These are phyloP conservation scores for Scenedesmus sp. DNA, from an alignment of 163 green algal genomes.

Conservation along the genomic window DNA sequence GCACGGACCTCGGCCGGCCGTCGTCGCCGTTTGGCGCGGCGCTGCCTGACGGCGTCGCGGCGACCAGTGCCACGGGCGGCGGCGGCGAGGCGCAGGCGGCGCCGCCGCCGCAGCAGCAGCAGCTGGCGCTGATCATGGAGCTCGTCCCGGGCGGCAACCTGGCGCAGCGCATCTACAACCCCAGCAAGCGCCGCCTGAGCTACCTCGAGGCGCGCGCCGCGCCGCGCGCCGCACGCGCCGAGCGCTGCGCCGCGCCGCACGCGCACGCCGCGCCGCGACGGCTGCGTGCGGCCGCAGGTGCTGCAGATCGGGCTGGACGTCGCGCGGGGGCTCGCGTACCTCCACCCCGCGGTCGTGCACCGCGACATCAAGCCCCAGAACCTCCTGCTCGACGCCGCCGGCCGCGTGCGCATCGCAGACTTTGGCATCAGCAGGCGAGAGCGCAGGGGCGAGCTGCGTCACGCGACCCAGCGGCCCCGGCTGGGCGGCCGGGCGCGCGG, in stretches of 20 bases:
- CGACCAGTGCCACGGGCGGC: too few species aligned
- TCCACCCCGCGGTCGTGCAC: conserved; percentile 76
- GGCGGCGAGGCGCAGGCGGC: neutral
- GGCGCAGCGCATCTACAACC: conserved; percentile 72
- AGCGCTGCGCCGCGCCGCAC: neutral
- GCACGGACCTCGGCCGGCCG: too few species aligned
- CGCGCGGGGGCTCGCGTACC: conserved; percentile 68
- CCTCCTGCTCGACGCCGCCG: conserved; percentile 69
- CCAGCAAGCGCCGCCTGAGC: conserved; percentile 54
- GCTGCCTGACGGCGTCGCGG: too few species aligned
- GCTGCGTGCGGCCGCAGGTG: conserved; percentile 23
- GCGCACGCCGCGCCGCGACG: neutral
- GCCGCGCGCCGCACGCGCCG: neutral
- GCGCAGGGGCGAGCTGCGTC: neutral
- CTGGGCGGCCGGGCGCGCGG: too few species aligned
- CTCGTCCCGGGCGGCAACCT: conserved; percentile 73
- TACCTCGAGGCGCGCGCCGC: conserved; percentile 64
- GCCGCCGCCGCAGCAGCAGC: conserved; percentile 29
- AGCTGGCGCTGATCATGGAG: conserved; percentile 84
- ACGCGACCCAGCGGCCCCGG: too few species aligned
- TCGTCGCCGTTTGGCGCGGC: too few species aligned
- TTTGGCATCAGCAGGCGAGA: conserved; percentile 78
- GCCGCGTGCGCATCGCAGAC: conserved; percentile 81
- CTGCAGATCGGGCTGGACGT: conserved; percentile 38
- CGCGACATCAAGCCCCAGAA: conserved; percentile 39